Evolutionary conservation across 345 rosid genomes (phyloP).

Genomic region (Syzygium jambos): DNA sequence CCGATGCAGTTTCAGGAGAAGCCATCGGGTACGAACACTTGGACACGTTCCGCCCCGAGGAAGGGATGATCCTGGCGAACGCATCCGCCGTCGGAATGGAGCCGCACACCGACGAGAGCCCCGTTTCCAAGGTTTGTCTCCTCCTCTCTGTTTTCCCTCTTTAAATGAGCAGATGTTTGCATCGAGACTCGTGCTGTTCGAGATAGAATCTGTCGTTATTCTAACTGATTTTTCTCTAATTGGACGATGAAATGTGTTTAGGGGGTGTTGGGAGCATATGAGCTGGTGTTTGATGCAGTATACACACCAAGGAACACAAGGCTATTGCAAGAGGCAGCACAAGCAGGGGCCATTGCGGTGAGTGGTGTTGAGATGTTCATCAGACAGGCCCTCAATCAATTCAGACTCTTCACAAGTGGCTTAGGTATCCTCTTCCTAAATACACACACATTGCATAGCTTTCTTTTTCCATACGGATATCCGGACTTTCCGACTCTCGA

Average conservation of each 20-base stretch:
- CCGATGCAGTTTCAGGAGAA: constrained; percentile 36
- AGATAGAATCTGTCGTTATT: background rate
- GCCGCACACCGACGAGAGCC: constrained; percentile 35
- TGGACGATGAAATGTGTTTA: background rate
- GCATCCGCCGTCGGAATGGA: constrained; percentile 61
- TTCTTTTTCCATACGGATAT: background rate
- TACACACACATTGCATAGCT: background rate
- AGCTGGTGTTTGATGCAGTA: constrained; percentile 50
- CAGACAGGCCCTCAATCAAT: constrained; percentile 53
- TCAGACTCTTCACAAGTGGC: constrained; percentile 42
- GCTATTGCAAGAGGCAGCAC: constrained; percentile 38
- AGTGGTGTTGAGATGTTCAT: constrained; percentile 67
- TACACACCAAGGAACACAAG: constrained; percentile 54
- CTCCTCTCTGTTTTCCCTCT: background rate
- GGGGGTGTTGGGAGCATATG: constrained; percentile 31
- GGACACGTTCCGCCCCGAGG: constrained; percentile 29
- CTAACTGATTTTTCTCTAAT: background rate
- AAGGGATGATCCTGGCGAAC: constrained; percentile 51
- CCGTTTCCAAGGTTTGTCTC: constrained; percentile 34
- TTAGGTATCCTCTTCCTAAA: constrained; percentile 17
- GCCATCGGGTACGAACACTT: constrained; percentile 25
- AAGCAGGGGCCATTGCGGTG: constrained; percentile 45
- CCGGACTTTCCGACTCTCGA: background rate
- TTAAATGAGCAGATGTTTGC: background rate
- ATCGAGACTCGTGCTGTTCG: background rate